Conservation (phyloP, 2,329 filamentous ascomycete species). For the Colletotrichum zoysiae region DNA sequence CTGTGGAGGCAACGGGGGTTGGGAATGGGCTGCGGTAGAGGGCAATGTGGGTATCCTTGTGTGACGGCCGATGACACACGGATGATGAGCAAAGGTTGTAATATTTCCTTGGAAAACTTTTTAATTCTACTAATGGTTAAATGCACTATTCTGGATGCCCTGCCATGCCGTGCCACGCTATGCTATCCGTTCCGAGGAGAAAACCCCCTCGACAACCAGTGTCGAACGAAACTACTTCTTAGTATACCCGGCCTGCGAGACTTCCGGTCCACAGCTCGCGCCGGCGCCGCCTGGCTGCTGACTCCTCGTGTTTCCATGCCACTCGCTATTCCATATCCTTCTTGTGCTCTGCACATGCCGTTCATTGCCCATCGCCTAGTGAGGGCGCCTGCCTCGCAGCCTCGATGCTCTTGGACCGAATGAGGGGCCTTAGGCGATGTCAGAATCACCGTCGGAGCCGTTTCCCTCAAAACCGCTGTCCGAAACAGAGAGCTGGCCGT, state of each 20-base stretch:
- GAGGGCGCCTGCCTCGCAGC: not conserved
- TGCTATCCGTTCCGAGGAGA: not conserved
- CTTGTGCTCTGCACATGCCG: not conserved
- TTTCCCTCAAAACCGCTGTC: conserved; percentile 13
- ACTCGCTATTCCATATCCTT: not conserved
- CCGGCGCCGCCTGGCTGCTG: not conserved
- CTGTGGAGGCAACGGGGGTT: not conserved
- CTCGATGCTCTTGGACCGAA: no score
- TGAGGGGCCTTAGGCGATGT: not conserved
- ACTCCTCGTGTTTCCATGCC: not conserved
- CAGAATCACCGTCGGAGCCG: not conserved
- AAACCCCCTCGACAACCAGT: not conserved
- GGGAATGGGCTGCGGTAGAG: not conserved
- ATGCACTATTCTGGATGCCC: not conserved
- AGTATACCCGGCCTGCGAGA: not conserved
- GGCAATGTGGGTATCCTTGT: not conserved
- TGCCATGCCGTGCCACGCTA: not conserved
- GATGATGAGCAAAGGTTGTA: no score
- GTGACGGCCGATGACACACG: not conserved
- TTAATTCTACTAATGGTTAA: not conserved
- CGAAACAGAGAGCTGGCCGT: not conserved
- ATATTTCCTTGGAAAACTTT: not conserved
- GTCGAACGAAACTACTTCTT: not conserved
- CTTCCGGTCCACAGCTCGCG: not conserved
- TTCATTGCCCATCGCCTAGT: not conserved